Evolutionary conservation across 495 filamentous ascomycete species (phyloP), one percentile per base, ranked within the genome.

Genomic region (Penicillium pancosmium): DNA sequence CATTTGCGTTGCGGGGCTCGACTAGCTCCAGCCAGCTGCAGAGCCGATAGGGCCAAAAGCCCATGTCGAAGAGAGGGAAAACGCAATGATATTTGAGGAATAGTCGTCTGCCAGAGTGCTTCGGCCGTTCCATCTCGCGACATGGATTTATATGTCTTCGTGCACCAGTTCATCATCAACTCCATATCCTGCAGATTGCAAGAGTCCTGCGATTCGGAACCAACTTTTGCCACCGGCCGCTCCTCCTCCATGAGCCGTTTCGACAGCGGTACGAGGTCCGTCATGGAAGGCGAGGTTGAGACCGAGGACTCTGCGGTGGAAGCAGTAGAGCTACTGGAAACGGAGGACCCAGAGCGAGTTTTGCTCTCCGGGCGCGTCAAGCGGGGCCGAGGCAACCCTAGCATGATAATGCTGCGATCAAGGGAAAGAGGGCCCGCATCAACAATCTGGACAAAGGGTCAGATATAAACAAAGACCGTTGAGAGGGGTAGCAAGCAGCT

Each of bases 41-140:
- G 67, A 15, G 80, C 75, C 0, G 80, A 77, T 15, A 83, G 65
- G 1, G 80, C 80, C 4, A 83, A 64, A 15, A 83, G 71, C 16
- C 77, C 80, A 63, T 81, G 78, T 68, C 79, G 78, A 15, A 83
- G 65, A 44, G 73, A 73, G 6, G 76, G 72, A 59, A 78, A 71
- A 15, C 62, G 64, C 56, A 83, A 72, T 3, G 79, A 75, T 36
- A 79, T 66, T 35, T 72, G 72, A 1, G 79, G 79, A 21, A 81
- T 74, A 31, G 69, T 66, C 10, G 67, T 68, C 57, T 77, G 75
- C 77, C 81, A 83, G n/a, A 82, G 62, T 2, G 56, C 23, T 58
- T 76, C 71, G 21, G 68, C 71, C n/a, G 59, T 19, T 18, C 35
- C 52, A 34, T 74, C 64, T 11, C 69, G 68, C 0, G 73, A 68